A percentile compares a stretch with the other conserved stretches of the same genome.
Evolutionary conservation across 176 grass and related monocot species (phyloP).

Genomic region (Olyra latifolia): DNA sequence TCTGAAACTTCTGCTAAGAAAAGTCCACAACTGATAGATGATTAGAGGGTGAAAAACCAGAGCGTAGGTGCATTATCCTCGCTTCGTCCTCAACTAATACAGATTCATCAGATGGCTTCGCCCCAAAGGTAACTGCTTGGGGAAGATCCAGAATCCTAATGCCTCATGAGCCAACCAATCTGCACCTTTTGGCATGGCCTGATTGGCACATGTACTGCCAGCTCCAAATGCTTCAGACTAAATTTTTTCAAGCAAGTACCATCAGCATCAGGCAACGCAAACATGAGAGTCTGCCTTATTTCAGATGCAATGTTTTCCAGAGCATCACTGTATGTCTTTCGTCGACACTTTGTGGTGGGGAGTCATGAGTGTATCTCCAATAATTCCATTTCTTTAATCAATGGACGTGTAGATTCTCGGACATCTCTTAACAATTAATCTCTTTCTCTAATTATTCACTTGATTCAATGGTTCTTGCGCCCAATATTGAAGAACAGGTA

Average conservation of each 20-base stretch:
- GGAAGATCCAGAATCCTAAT: neutral
- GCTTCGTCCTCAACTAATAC: too few species aligned
- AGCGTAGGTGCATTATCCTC: too few species aligned
- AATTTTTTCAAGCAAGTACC: neutral
- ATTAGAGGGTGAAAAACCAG: too few species aligned
- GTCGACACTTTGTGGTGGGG: neutral
- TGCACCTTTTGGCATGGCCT: neutral
- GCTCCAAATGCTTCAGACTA: neutral
- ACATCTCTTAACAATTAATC: neutral
- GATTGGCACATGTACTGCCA: slow-evolving; percentile 25
- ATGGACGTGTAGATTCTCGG: neutral
- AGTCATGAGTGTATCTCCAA: slow-evolving; percentile 13
- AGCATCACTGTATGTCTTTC: neutral
- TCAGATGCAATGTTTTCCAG: neutral
- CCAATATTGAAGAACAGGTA: neutral
- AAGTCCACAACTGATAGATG: too few species aligned
- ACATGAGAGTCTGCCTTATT: neutral
- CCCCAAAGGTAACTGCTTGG: too few species aligned
- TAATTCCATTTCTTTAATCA: slow-evolving; percentile 25
- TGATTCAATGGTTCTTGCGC: neutral
- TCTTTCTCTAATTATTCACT: slow-evolving; percentile 38
- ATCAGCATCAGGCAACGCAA: neutral
- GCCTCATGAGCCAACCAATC: neutral
- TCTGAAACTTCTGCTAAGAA: too few species aligned
- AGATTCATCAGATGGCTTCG: too few species aligned